Evolutionary conservation across 805 yeast genomes (phyloP), one percentile per base, ranked within the genome.

Genomic region (Wickerhamiella cacticola): DNA sequence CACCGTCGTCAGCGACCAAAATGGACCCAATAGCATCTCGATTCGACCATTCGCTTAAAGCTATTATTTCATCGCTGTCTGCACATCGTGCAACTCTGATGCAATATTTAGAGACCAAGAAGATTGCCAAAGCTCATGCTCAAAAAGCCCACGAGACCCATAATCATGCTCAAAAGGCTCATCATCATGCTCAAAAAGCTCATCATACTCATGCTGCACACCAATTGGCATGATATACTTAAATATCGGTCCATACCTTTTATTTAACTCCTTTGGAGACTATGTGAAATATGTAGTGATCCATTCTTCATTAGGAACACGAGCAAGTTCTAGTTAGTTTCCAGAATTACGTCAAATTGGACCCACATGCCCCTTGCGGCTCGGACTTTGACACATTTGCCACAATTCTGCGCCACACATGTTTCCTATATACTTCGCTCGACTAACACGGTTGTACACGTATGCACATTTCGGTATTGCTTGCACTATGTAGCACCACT

Each of bases 71-170:
- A 10, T 36, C 41, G 7, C 25, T 36, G 7, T 36, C 41, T 3
- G 41, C 26, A n/a, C 41, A 36, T n/a, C 41, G 41, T 9, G 24
- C 41, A 36, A 36, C 41, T 7, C 25, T 36, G 25, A 36, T 36
- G 25, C 24, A 16, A 13, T 36, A 19, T 12, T 21, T 36, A 36
- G 41, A 36, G 25, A 36, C 26, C 13, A 9, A 19, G n/a, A 36
- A 36, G n/a, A 18, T 31, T 18, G 36, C 21, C 5, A 31, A 15
- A 31, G 36, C 36, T 15, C 36, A 15, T 15, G 36, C 36, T 15
- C 36, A 31, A 15, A 31, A 31, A 10, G 36, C 36, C 16, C 5
- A 9, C 4, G 36, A 31, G 36, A 13, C 8, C n/a, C 33, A 13
- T 8, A 5, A 7, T 29, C n/a, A n/a, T n/a, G n/a, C n/a, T n/a